Conservation (phyloP, 2,329 filamentous ascomycete genomes). For the Hawksworthiomyces lignivorus region DNA sequence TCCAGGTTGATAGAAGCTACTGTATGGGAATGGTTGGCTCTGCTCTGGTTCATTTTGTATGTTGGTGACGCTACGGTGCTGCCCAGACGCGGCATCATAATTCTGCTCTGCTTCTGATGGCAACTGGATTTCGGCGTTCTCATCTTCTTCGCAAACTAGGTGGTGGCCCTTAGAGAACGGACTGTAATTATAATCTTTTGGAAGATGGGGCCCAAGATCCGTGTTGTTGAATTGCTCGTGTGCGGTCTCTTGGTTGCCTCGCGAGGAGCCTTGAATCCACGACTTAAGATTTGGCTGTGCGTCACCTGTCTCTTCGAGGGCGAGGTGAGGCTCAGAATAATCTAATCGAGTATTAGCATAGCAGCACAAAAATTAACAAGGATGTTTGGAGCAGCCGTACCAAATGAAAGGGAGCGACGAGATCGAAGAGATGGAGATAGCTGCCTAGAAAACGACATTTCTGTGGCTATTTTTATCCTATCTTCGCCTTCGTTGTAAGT, state of each 20-base stretch:
- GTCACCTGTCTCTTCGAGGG: slow-evolving; percentile 1
- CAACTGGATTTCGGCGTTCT: too few relatives aligned
- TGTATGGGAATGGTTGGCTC: background rate
- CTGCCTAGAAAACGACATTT: slow-evolving; percentile 8
- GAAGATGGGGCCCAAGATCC: too few relatives aligned
- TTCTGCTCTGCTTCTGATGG: too few relatives aligned
- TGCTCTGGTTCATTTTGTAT: background rate
- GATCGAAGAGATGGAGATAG: slow-evolving; percentile 3
- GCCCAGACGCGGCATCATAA: too few relatives aligned
- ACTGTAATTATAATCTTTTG: too few relatives aligned
- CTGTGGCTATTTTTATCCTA: slow-evolving; percentile 10
- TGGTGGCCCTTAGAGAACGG: too few relatives aligned
- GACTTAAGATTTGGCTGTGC: slow-evolving; percentile 8
- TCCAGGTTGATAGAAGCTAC: background rate
- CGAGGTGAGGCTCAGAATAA: background rate
- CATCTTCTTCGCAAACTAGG: too few relatives aligned
- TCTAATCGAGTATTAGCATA: too few relatives aligned
- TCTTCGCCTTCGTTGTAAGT: slow-evolving; percentile 1
- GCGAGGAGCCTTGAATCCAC: slow-evolving; percentile 10
- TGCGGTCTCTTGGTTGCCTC: slow-evolving; percentile 2
- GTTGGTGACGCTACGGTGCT: too few relatives aligned
- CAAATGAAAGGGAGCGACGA: background rate
- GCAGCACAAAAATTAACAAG: too few relatives aligned
- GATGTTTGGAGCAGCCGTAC: background rate
- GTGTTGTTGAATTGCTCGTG: too few relatives aligned